Percentiles rank a stretch among this genome's conserved stretches.
phyloP scores from a whole-genome alignment of 2,329 filamentous ascomycete species.

The Pseudogymnoascus sp. region DNA sequence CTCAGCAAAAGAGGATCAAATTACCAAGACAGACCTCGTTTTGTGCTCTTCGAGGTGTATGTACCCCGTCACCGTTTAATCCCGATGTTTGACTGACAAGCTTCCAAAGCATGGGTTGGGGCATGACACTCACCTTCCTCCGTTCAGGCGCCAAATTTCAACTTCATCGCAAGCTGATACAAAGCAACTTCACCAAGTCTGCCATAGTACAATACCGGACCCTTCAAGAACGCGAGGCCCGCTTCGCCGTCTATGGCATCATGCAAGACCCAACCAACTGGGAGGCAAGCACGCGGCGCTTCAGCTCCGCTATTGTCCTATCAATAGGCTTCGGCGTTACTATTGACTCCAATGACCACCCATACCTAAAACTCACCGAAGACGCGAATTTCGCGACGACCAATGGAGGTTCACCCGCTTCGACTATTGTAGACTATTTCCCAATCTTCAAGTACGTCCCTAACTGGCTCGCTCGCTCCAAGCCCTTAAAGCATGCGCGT shows the following conservation, averaged over 20 bases:
- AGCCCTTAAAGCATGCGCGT: conserved; percentile 25
- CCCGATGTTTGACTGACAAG: not conserved
- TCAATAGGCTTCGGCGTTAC: conserved; percentile 38
- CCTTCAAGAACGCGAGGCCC: conserved; percentile 30
- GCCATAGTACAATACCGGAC: conserved; percentile 29
- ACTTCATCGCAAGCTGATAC: conserved; percentile 38
- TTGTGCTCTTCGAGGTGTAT: conserved; percentile 24
- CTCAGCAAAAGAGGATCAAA: conserved; percentile 38
- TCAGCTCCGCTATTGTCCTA: conserved; percentile 36
- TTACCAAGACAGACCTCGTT: conserved; percentile 38
- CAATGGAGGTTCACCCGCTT: conserved; percentile 26
- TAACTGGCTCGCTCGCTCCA: conserved; percentile 26
- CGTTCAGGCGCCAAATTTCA: conserved; percentile 36
- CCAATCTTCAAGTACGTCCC: conserved; percentile 39
- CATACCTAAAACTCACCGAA: conserved; percentile 34
- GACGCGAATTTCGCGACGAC: conserved; percentile 23
- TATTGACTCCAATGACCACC: conserved; percentile 32
- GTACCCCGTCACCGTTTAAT: not conserved
- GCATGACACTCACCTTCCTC: conserved; percentile 39
- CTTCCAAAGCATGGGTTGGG: conserved; percentile 32
- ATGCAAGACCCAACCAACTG: conserved; percentile 29
- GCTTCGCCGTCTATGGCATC: conserved; percentile 28
- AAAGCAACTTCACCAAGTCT: conserved; percentile 36
- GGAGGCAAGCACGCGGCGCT: conserved; percentile 31
- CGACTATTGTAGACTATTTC: conserved; percentile 41